These are phyloP conservation scores for Colletotrichum shisoi DNA, from an alignment of 2,329 filamentous ascomycete genomes.

Conservation along the genomic window DNA sequence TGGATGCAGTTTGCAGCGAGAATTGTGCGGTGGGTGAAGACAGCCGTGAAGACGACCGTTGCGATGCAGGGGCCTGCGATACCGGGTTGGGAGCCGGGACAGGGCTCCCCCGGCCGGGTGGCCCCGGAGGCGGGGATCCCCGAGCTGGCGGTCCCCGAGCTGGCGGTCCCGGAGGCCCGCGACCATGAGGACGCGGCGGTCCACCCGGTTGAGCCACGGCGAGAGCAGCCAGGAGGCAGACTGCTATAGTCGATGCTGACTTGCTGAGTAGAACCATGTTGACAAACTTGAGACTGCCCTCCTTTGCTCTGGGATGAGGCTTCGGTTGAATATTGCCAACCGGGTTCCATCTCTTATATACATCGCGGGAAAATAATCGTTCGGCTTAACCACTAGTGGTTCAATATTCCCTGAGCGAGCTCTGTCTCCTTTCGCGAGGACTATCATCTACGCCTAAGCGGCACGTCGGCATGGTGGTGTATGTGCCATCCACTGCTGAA, in stretches of 20 bases:
- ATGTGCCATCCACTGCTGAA: no score
- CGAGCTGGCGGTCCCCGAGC: not conserved
- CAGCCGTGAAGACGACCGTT: not conserved
- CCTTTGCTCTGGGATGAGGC: not conserved
- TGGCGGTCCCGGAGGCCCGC: not conserved
- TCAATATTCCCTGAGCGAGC: not conserved
- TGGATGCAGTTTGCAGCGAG: not conserved
- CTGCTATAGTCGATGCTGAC: not conserved
- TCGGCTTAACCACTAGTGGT: not conserved
- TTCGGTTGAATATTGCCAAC: not conserved
- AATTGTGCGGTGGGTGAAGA: not conserved
- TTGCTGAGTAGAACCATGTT: constrained; percentile 19
- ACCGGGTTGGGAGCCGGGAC: not conserved
- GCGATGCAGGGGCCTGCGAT: not conserved
- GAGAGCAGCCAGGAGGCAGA: not conserved
- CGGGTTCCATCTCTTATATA: constrained; percentile 5
- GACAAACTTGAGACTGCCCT: not conserved
- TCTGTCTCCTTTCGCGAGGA: not conserved
- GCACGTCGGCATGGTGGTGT: not conserved
- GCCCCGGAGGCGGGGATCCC: not conserved
- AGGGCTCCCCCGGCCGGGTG: not conserved
- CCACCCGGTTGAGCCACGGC: not conserved
- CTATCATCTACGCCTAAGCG: not conserved
- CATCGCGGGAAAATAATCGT: not conserved
- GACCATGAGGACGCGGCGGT: not conserved